A percentile compares a stretch with the other conserved stretches of the same genome.
phyloP scores from a whole-genome alignment of 495 filamentous ascomycete genomes.

The Margaritispora aquatica region DNA sequence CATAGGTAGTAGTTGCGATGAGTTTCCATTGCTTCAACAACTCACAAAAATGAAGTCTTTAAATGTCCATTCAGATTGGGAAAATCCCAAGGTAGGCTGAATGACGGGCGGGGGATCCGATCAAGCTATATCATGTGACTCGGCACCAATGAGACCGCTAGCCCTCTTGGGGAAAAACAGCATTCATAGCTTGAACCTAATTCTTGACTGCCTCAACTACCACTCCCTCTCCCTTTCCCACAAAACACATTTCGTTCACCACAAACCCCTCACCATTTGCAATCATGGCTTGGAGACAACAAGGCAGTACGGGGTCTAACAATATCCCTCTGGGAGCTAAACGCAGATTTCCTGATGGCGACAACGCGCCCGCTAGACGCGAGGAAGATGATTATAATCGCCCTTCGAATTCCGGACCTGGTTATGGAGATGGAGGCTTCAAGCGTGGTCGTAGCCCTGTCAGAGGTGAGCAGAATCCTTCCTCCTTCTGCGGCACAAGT shows the following conservation, averaged over 20 bases:
- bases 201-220: too few species aligned
- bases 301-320: conserved; percentile 97
- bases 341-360: conserved; percentile 75
- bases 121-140: too few species aligned
- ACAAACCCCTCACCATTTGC: not conserved
- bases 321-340: conserved; percentile 89
- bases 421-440: conserved; percentile 31
- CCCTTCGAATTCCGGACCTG: conserved; percentile 38
- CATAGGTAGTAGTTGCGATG: too few species aligned
- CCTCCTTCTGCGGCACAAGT: not conserved
- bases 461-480: conserved; percentile 29
- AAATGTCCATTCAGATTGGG: too few species aligned
- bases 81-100: too few species aligned
- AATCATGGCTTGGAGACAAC: conserved; percentile 81
- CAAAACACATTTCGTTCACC: not conserved
- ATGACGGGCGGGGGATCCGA: too few species aligned
- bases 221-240: not conserved
- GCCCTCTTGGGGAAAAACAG: not conserved
- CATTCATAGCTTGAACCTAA: not conserved
- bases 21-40: too few species aligned
- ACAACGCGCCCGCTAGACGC: conserved; percentile 28
- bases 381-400: conserved; percentile 56
- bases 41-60: too few species aligned
- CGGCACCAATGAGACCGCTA: not conserved
- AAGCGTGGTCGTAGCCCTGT: conserved; percentile 72